phyloP scores from a whole-genome alignment of 2,329 filamentous ascomycete genomes.

The Monosporascus sp. region DNA sequence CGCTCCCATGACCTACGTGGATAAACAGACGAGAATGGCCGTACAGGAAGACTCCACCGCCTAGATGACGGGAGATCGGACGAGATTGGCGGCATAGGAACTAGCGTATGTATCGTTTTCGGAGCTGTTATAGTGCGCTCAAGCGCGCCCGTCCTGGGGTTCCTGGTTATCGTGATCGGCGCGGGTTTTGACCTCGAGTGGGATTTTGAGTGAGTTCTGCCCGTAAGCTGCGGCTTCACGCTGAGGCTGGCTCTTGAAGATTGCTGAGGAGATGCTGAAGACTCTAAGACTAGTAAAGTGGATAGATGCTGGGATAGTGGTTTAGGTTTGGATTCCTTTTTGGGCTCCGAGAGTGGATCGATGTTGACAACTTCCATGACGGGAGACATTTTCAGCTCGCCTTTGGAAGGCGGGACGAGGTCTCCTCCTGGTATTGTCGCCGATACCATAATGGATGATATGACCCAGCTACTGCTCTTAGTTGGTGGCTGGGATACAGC shows the following conservation, averaged over 20 bases:
- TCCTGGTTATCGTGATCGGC: conserved; percentile 18
- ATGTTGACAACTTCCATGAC: background rate
- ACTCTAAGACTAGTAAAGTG: conserved; percentile 5
- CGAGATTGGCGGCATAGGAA: conserved; percentile 3
- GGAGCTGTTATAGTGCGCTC: conserved; percentile 1
- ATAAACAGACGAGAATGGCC: background rate
- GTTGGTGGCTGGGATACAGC: background rate
- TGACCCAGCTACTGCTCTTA: conserved; percentile 2
- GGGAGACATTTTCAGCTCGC: background rate
- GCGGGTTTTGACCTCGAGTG: conserved; percentile 14
- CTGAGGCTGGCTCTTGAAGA: conserved; percentile 6
- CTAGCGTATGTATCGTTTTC: conserved; percentile 2
- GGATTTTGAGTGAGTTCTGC: conserved; percentile 12
- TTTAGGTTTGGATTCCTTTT: conserved; percentile 10
- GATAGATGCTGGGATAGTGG: conserved; percentile 6
- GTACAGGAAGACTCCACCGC: conserved; percentile 6
- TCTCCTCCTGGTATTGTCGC: conserved; percentile 3
- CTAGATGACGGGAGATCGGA: conserved; percentile 2
- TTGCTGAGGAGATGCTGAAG: background rate
- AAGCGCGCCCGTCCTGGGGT: conserved; percentile 16
- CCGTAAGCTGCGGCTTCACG: conserved; percentile 13
- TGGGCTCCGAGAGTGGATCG: background rate
- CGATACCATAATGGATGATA: conserved; percentile 23
- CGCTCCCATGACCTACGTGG: conserved; percentile 1
- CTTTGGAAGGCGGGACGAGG: background rate